A percentile compares a stretch with the other conserved stretches of the same genome.
phyloP scores from a whole-genome alignment of 805 yeast genomes.

The Wickerhamiella alocasiicola region DNA sequence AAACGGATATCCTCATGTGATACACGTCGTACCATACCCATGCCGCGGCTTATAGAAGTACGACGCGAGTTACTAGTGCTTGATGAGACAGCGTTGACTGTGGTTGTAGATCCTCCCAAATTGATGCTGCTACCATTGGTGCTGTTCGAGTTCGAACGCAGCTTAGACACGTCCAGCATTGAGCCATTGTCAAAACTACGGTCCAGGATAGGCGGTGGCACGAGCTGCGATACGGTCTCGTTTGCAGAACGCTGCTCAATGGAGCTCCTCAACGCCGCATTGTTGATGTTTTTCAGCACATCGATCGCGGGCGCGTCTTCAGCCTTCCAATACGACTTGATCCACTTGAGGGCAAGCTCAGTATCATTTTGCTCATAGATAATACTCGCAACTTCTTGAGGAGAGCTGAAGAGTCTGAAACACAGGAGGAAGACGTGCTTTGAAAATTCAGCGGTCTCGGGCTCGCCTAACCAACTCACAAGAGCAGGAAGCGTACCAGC shows the following conservation, averaged over 20 bases:
- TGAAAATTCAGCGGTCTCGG: slow-evolving; percentile 31
- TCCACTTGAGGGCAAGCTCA: slow-evolving; percentile 39
- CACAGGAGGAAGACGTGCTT: slow-evolving; percentile 65
- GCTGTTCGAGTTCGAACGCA: background rate
- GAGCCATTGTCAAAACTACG: slow-evolving; percentile 1
- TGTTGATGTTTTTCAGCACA: slow-evolving; percentile 53
- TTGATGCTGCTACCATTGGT: background rate
- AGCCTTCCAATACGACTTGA: slow-evolving; percentile 79
- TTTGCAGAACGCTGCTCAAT: slow-evolving; percentile 6
- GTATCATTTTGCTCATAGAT: slow-evolving; percentile 3
- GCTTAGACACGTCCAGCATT: slow-evolving; percentile 2
- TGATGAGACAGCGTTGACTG: background rate
- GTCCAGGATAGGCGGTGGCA: slow-evolving; percentile 7
- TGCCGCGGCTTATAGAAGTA: slow-evolving; percentile 7
- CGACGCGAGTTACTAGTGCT: slow-evolving; percentile 1
- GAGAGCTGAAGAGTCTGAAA: slow-evolving; percentile 57
- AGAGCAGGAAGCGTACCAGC: slow-evolving; percentile 28
- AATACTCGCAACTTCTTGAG: slow-evolving; percentile 49
- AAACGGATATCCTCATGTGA: slow-evolving; percentile 12
- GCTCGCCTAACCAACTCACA: slow-evolving; percentile 22
- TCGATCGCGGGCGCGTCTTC: slow-evolving; percentile 50
- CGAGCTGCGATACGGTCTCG: slow-evolving; percentile 3
- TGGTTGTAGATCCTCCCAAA: background rate
- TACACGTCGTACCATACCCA: slow-evolving; percentile 10
- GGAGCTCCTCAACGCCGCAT: slow-evolving; percentile 5